Percentiles rank a stretch among this genome's conserved stretches.
phyloP scores from a whole-genome alignment of 2,329 filamentous ascomycete genomes.

The Colletotrichum musicola region DNA sequence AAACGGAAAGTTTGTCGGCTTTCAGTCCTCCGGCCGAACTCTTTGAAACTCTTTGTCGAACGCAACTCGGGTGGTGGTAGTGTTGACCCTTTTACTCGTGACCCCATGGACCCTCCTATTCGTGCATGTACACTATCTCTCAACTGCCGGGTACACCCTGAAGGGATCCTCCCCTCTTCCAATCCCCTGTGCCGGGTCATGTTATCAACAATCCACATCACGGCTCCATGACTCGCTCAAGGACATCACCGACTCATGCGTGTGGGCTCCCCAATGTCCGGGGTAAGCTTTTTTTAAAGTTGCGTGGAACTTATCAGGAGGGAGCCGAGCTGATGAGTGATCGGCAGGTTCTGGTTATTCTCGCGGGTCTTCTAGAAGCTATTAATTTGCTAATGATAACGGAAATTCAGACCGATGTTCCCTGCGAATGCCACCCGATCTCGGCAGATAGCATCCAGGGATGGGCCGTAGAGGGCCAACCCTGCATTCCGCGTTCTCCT shows the following conservation, averaged over 20 bases:
- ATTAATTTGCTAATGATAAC: conserved; percentile 3
- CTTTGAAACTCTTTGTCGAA: neutral
- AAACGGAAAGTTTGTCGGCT: neutral
- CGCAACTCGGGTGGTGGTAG: neutral
- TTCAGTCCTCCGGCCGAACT: neutral
- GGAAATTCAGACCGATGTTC: conserved; percentile 1
- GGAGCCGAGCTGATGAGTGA: neutral
- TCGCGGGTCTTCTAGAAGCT: conserved; percentile 6
- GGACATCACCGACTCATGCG: conserved; percentile 24
- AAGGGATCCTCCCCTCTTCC: neutral
- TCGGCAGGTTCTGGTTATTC: neutral
- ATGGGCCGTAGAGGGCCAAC: neutral
- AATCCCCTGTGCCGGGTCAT: neutral
- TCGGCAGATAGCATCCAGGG: conserved; percentile 10
- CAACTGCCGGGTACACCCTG: conserved; percentile 3
- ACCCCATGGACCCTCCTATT: neutral
- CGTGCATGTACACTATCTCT: neutral
- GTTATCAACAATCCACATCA: conserved; percentile 15
- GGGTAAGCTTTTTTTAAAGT: conserved; percentile 9
- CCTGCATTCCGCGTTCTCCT: neutral
- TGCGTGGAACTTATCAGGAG: neutral
- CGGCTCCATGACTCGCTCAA: conserved; percentile 21
- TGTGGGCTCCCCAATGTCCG: conserved; percentile 17
- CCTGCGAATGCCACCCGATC: neutral
- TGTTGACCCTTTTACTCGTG: conserved; percentile 24